Base-by-base conservation (phyloP, 2,329 filamentous ascomycete genomes). In the Alternaria sp. region DNA sequence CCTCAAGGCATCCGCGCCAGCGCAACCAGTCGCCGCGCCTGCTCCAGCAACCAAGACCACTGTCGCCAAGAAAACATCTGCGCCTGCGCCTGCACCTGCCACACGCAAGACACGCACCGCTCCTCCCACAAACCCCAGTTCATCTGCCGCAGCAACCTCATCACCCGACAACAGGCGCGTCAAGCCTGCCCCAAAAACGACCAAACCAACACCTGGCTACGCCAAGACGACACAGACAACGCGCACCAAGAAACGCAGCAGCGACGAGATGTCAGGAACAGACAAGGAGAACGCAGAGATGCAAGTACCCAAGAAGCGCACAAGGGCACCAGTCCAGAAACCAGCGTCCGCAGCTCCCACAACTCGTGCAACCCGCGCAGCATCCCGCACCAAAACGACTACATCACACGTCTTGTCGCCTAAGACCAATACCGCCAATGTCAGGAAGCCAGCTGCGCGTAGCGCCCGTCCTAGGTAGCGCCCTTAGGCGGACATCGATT, bases 1-100 rank as follows among this genome's bases (percentile, higher is more conserved):
- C 8, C 77, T 94, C 6, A 82, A 86, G 36, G 58, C 55, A 20
- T 51, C 64, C 39, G 47, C 60, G 44, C 57, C 61, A 18, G 42
- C 55, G 32, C 59, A 60, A 39, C 51, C 51, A 16, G 39, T 55
- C 14, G 44, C 57, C 42, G 67, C 59, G 39, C 44, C 58, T 11
- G 49, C 57, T 14, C 66, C 61, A 36, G 41, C 54, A 32, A 42
- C 46, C 36, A 71, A 67, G 56, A 42, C 57, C 41, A 60, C 60
- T 24, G 54, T 60, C 12, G 34, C 63, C 5, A 67, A 69, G 47
- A 68, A 65, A 38, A 53, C 32, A 16, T 41, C 58, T 24, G 52
- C 38, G 11, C 56, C 59, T 28, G 52, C 41, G 11, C 57, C 59
- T 18, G 41, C 57, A 14, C 55, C 46, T n/a, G 53, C 59, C 26